Conservation (phyloP, 305 asterid genomes). For the Rubia tinctorum region DNA sequence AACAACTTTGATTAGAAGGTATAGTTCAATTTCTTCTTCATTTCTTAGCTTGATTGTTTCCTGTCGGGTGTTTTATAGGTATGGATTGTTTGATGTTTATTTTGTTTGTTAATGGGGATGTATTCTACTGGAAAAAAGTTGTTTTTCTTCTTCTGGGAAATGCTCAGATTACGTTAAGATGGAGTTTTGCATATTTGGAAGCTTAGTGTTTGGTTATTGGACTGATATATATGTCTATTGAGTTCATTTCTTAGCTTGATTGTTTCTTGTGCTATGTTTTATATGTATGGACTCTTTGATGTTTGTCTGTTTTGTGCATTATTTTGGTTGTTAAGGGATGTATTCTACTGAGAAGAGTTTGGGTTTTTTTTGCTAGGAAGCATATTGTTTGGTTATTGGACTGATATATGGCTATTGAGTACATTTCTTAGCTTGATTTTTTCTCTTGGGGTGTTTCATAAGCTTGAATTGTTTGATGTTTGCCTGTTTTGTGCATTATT, state of each 20-base stretch:
- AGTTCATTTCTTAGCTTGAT: not conserved
- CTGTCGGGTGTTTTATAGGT: not conserved
- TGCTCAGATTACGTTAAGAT: not conserved
- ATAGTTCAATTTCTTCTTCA: not conserved
- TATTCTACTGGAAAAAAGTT: not conserved
- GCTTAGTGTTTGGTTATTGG: not conserved
- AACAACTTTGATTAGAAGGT: not conserved
- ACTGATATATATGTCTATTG: slow-evolving; percentile 2
- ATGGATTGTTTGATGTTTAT: not conserved
- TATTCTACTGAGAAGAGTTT: not conserved
- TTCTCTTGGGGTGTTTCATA: not conserved
- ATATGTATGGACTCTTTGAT: not conserved
- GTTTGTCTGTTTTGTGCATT: not conserved
- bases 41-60: not conserved
- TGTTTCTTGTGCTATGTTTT: not conserved
- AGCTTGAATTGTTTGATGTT: not conserved
- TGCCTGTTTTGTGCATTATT: not conserved
- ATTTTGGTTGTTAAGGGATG: not conserved
- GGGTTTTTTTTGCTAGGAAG: not conserved
- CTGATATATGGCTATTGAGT: slow-evolving; percentile 1
- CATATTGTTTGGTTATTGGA: not conserved
- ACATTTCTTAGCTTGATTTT: not conserved
- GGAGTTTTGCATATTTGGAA: not conserved
- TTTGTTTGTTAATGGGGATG: not conserved
- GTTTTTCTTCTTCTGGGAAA: not conserved